Evolutionary conservation across 768 basidiomycete species (phyloP).

Genomic region (Boletus fagicola): DNA sequence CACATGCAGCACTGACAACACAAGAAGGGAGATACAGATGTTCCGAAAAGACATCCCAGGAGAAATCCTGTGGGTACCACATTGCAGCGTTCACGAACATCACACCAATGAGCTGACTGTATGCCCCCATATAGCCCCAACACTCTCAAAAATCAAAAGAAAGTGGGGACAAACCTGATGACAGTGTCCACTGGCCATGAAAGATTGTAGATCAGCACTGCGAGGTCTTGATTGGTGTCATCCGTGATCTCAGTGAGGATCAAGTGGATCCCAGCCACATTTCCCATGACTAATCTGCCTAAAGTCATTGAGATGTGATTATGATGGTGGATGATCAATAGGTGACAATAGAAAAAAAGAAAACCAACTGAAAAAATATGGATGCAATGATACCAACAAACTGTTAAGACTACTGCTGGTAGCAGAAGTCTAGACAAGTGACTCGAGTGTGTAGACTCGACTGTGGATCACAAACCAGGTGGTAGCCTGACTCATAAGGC

Average conservation of each 20-base stretch:
- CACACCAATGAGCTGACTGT: too few relatives aligned
- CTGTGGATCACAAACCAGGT: too few relatives aligned
- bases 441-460: too few relatives aligned
- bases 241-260: slow-evolving; percentile 64
- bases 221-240: slow-evolving; percentile 55
- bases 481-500: too few relatives aligned
- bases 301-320: neutral
- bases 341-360: neutral
- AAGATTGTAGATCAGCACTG: slow-evolving; percentile 57
- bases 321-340: neutral
- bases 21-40: slow-evolving; percentile 23
- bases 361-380: slow-evolving; percentile 48
- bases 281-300: slow-evolving; percentile 67
- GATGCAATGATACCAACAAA: slow-evolving; percentile 47
- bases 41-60: slow-evolving; percentile 12
- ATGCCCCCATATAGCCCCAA: too few relatives aligned
- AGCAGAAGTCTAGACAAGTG: too few relatives aligned
- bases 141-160: too few relatives aligned
- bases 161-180: too few relatives aligned
- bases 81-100: too few relatives aligned
- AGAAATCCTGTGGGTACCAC: too few relatives aligned
- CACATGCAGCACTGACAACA: slow-evolving; percentile 8
- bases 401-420: too few relatives aligned
- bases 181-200: too few relatives aligned
- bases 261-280: slow-evolving; percentile 58